phyloP scores from a whole-genome alignment of 1,139 yeast species.

The Kazachstania sp. region DNA sequence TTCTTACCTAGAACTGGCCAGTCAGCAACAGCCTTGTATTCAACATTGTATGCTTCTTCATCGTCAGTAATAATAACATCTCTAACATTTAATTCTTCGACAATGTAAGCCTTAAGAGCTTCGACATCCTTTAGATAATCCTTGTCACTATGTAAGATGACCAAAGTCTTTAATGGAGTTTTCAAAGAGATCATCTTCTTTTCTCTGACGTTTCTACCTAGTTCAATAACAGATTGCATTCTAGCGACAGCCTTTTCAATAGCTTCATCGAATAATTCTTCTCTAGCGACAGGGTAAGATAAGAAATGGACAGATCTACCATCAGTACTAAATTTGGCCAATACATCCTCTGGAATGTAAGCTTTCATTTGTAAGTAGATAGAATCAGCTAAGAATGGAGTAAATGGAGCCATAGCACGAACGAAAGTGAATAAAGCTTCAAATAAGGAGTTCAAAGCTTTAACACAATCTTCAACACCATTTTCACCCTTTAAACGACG shows the following conservation, averaged over 20 bases:
- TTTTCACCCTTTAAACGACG: slow-evolving; percentile 94
- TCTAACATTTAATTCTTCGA: slow-evolving; percentile 88
- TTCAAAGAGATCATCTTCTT: slow-evolving; percentile 88
- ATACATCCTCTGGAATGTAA: slow-evolving; percentile 47
- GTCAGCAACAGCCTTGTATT: slow-evolving; percentile 91
- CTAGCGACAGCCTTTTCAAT: slow-evolving; percentile 81
- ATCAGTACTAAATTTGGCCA: slow-evolving; percentile 42
- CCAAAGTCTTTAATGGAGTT: slow-evolving; percentile 85
- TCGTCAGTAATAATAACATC: slow-evolving; percentile 81
- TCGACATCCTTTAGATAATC: slow-evolving; percentile 70
- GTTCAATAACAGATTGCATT: slow-evolving; percentile 95
- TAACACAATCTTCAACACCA: slow-evolving; percentile 73
- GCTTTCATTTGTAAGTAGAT: slow-evolving; percentile 70
- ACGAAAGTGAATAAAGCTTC: slow-evolving; percentile 83
- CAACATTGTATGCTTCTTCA: slow-evolving; percentile 85
- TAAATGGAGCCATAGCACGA: slow-evolving; percentile 98
- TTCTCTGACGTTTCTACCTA: slow-evolving; percentile 95
- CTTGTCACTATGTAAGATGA: slow-evolving; percentile 74
- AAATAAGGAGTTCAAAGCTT: slow-evolving; percentile 81
- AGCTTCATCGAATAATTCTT: slow-evolving; percentile 67
- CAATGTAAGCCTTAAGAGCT: slow-evolving; percentile 66
- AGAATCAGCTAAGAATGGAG: slow-evolving; percentile 89
- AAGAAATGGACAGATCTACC: slow-evolving; percentile 86
- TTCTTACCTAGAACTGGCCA: slow-evolving; percentile 99
- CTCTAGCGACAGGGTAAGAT: slow-evolving; percentile 77